A percentile compares a stretch with the other conserved stretches of the same genome.
Conservation (phyloP, 306 rosid genomes). For the Hippophae tibetana region DNA sequence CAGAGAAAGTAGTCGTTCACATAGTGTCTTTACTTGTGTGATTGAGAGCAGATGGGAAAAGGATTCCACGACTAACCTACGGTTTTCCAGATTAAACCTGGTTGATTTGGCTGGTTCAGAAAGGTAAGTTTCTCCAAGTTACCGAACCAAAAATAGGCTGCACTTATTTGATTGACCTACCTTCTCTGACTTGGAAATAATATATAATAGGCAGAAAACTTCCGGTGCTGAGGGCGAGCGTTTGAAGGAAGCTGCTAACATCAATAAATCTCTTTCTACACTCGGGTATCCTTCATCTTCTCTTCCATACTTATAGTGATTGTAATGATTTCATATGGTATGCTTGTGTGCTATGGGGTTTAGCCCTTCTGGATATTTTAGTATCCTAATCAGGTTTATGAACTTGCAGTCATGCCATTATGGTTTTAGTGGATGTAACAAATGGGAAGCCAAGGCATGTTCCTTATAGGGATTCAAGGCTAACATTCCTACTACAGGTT, state of each 20-base stretch:
- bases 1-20: constrained; percentile 97
- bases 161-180: constrained; percentile 1
- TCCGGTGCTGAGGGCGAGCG: constrained; percentile 99
- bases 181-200: constrained; percentile 12
- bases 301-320: constrained; percentile 3
- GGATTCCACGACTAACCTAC: constrained; percentile 75
- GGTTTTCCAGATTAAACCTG: constrained; percentile 84
- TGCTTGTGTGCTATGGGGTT: background rate
- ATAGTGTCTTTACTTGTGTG: constrained; percentile 91
- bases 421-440: constrained; percentile 93
- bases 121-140: constrained; percentile 42
- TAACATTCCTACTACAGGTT: constrained; percentile 97
- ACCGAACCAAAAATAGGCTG: background rate
- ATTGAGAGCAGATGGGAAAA: constrained; percentile 97
- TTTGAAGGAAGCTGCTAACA: constrained; percentile 90
- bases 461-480: constrained; percentile 91
- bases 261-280: constrained; percentile 87
- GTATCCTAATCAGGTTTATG: constrained; percentile 4
- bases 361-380: constrained; percentile 1
- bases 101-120: constrained; percentile 99
- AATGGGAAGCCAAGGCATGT: constrained; percentile 85
- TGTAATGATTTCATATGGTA: background rate
- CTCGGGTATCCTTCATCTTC: constrained; percentile 48
- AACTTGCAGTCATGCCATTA: constrained; percentile 78
- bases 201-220: constrained; percentile 75